Conservation (phyloP, 2,329 filamentous ascomycete genomes). For the Microdochium trichocladiopsis region DNA sequence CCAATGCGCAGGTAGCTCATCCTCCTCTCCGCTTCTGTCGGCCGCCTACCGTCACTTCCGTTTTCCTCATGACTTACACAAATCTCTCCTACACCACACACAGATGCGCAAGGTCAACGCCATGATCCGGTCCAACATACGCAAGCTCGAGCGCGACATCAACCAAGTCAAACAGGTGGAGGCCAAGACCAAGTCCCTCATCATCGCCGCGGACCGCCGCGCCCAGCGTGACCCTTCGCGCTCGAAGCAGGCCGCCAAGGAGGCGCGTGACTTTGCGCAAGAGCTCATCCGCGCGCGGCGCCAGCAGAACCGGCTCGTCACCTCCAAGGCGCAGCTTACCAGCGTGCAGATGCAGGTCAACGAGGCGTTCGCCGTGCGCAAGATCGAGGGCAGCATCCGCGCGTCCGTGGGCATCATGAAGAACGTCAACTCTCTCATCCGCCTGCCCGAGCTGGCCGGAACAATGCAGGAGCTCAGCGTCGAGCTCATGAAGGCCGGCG, state of each 20-base stretch:
- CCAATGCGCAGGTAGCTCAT: constrained; percentile 71
- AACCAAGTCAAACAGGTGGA: constrained; percentile 70
- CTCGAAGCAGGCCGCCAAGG: constrained; percentile 69
- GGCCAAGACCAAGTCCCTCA: constrained; percentile 75
- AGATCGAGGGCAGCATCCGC: constrained; percentile 88
- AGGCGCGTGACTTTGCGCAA: constrained; percentile 81
- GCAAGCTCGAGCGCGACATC: constrained; percentile 93
- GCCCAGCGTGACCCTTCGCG: constrained; percentile 74
- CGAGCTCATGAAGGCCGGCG: constrained; percentile 88
- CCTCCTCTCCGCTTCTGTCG: constrained; percentile 2
- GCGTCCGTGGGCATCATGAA: constrained; percentile 92
- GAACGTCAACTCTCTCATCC: constrained; percentile 82
- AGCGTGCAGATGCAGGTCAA: constrained; percentile 97
- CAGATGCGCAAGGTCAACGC: constrained; percentile 94
- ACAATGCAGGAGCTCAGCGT: constrained; percentile 85
- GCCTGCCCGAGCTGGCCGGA: constrained; percentile 75
- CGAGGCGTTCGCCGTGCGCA: constrained; percentile 89
- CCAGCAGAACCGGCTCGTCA: constrained; percentile 66
- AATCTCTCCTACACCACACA: constrained; percentile 1
- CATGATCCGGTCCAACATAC: constrained; percentile 81
- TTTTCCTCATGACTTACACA: not conserved
- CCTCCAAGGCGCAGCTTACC: constrained; percentile 83
- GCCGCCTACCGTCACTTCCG: not conserved
- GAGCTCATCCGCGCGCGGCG: constrained; percentile 81
- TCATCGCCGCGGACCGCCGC: constrained; percentile 74